These are phyloP conservation scores for Candida coquimbonensis DNA, from an alignment of 805 yeast genomes.

Conservation along the genomic window DNA sequence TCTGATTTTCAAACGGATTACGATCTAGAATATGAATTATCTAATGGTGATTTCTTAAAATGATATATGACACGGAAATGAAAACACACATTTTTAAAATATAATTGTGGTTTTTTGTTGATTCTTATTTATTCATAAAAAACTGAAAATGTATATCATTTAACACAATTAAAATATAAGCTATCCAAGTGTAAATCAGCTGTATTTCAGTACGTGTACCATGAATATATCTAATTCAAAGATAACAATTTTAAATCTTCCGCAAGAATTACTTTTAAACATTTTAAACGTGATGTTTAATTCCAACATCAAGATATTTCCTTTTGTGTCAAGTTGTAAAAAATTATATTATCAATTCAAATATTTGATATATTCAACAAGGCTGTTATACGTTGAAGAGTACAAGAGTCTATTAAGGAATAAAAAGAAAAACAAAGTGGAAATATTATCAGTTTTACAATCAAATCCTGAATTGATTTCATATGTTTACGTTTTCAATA, in stretches of 20 bases:
- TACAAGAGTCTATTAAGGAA: neutral
- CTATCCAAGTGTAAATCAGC: neutral
- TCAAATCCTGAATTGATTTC: neutral
- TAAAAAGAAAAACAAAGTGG: neutral
- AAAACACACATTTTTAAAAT: no score
- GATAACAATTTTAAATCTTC: conserved; percentile 7
- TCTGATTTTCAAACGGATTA: conserved; percentile 69
- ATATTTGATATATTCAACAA: conserved; percentile 11
- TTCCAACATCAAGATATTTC: conserved; percentile 5
- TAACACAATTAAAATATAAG: neutral
- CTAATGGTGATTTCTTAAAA: conserved; percentile 23
- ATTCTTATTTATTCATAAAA: no score
- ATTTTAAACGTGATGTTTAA: conserved; percentile 8
- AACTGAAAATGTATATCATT: neutral
- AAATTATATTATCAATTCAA: conserved; percentile 5
- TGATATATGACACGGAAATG: neutral
- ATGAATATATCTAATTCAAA: neutral
- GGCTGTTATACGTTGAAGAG: conserved; percentile 5
- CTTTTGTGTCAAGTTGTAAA: conserved; percentile 11
- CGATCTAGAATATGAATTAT: conserved; percentile 36
- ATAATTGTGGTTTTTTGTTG: neutral
- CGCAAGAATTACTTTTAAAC: conserved; percentile 10
- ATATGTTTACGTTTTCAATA: conserved; percentile 1
- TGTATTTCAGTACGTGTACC: no score
- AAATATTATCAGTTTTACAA: neutral